Base-by-base conservation (phyloP, 2,329 filamentous ascomycete genomes). In the Botrytis fragariae region DNA sequence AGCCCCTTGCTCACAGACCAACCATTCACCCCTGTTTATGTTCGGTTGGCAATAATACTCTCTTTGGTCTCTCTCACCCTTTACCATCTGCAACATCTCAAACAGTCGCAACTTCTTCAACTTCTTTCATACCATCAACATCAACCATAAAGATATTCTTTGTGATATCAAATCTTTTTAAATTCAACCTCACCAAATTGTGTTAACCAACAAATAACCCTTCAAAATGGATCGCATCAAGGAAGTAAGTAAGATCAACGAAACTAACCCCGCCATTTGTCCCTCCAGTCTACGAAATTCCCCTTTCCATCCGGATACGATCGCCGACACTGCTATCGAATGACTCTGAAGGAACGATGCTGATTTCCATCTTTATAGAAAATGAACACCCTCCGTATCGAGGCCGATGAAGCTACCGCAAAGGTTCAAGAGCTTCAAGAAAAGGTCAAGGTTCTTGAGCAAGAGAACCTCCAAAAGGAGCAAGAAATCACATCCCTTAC, bases 401-500 rank as follows among this genome's bases (percentile, higher is more conserved):
- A 98, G 89, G 93, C 94, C 81, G 96, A 98, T 82, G 92, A 96
- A 83, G 91, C 93, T 77, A 85, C 90, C 77, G 85, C 87, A 82
- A 92, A 95, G 86, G 91, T 92, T 77, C 93, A 98, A 83, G 95
- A 98, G 85, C 90, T 97, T 78, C 91, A 96, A 86, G 78, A 84
- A 80, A 95, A 93, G 86, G 89, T 98, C 86, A 98, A 98, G 89
- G 84, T 85, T 72, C 89, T 98, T 77, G 95, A 99, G 86, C 92
- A 97, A 85, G 95, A 98, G 87, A 97, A 94, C 84, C 88, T 97
- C 76, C 88, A 92, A 82, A 98, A 98, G 88, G 96, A 98, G 87
- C 95, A 98, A 85, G 95, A 98, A 84, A 97, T 98, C 84, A 97
- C 93, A 78, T 98, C 96, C 71, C 90, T 98, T 81, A 90, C 92